Evolutionary conservation across 2,329 filamentous ascomycete species (phyloP), one percentile per base, ranked within the genome.

Genomic region (Neofusicoccum laricinum): DNA sequence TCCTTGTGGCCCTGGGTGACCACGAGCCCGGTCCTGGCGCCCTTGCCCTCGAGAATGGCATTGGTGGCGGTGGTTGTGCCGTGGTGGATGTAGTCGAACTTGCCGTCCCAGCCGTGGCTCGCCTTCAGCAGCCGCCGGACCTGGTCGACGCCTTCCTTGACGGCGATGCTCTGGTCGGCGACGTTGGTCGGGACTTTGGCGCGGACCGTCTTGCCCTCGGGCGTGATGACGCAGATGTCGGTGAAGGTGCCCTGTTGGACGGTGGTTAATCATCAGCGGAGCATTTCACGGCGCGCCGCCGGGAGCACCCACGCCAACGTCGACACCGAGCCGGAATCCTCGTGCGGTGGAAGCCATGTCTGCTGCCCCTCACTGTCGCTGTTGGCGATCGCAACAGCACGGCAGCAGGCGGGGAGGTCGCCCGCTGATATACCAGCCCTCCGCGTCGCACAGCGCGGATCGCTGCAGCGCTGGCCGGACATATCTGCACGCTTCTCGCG

Each of bases 1-100:
- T 83, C 81, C 66, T 82, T 82, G 71, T 83, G 81, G 3, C 81
- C 81, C 2, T 77, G 75, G 0, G 81, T 83, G 11, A 83, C 79
- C 34, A 84, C 72, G 1, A 83, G 72, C 1, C 76, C 81, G 1
- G 80, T 77, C 34, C 77, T 78, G n/a, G 78, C 80, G 30, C 81
- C 81, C 66, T 83, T 82, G 21, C 78, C 79, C 67, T 84, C 81
- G 2, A 83, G 73, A 19, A 83, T 79, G 4, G 81, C 81, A 67
- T 83, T 83, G 1, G 81, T 84, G 2, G 77, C 81, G 11, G 79
- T 79, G 1, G 81, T 83, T 0, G 80, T 83, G 8, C 81, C 81
- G 68, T 83, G 81, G 58, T 83, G 81, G 55, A 83, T 80, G 67
- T 79, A 81, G 21, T 79, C 75, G 66, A 83, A 82, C 49, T 75